Percentiles rank a stretch among this genome's conserved stretches.
phyloP scores from a whole-genome alignment of 1,284 basidiomycete genomes.

The Cerioporus squamosus region DNA sequence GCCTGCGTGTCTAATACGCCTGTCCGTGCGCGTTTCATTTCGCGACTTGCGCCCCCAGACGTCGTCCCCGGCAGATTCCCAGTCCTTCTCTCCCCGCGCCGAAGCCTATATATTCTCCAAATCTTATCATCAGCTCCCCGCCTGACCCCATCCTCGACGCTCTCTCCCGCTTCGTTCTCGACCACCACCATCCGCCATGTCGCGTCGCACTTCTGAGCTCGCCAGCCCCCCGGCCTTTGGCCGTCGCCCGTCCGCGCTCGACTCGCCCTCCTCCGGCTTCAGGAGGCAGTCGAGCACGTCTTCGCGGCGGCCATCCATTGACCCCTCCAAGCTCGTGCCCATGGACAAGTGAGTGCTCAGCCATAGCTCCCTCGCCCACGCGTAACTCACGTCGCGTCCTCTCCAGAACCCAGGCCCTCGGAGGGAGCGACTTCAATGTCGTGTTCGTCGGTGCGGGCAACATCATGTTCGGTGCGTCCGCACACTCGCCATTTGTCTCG shows the following conservation, averaged over 20 bases:
- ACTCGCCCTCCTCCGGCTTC: conserved; percentile 26
- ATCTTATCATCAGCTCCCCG: conserved; percentile 27
- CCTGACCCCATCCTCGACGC: not conserved
- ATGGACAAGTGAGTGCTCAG: conserved; percentile 69
- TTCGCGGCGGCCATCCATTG: conserved; percentile 73
- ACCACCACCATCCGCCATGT: conserved; percentile 17
- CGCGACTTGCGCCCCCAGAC: too few relatives aligned
- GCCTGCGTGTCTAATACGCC: too few relatives aligned
- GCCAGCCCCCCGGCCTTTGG: conserved; percentile 14
- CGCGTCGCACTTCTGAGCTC: conserved; percentile 24
- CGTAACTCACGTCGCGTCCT: conserved; percentile 6
- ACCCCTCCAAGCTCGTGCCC: conserved; percentile 71
- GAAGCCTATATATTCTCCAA: conserved; percentile 11
- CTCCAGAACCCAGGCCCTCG: conserved; percentile 55
- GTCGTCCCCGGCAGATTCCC: not conserved
- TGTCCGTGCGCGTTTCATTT: too few relatives aligned
- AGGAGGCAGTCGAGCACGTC: conserved; percentile 39
- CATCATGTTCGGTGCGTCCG: conserved; percentile 84
- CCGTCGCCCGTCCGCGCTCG: conserved; percentile 29
- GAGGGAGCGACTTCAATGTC: conserved; percentile 81
- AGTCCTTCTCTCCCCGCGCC: not conserved
- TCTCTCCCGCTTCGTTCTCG: not conserved
- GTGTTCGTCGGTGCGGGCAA: conserved; percentile 93
- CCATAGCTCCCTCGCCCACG: not conserved
- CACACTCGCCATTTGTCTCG: not conserved